Percentiles rank a stretch among this genome's conserved stretches.
These are phyloP conservation scores for Drechslerella dactyloides DNA, from an alignment of 2,329 filamentous ascomycete species.

Conservation along the genomic window DNA sequence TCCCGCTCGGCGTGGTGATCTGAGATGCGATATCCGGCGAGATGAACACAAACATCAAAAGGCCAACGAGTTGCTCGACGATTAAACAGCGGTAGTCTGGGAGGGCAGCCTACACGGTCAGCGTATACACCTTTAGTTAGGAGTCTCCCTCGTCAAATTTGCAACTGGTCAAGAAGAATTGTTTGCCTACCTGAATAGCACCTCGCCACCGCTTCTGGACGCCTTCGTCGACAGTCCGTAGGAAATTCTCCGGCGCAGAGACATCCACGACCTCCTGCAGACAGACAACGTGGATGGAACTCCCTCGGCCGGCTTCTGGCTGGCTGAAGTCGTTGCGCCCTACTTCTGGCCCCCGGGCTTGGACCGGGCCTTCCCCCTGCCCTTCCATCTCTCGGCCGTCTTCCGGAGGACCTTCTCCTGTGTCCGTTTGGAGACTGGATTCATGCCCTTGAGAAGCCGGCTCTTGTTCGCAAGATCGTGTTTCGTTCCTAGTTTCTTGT, in stretches of 20 bases:
- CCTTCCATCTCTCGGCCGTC: neutral
- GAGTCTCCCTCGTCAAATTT: neutral
- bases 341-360: neutral
- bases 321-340: neutral
- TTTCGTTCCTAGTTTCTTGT: neutral
- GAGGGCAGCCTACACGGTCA: slow-evolving; percentile 67
- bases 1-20: slow-evolving; percentile 80
- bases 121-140: slow-evolving; percentile 33
- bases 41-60: slow-evolving; percentile 84
- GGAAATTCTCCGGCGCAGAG: slow-evolving; percentile 76
- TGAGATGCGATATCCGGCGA: slow-evolving; percentile 75
- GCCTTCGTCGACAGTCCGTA: slow-evolving; percentile 76
- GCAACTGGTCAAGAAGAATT: neutral
- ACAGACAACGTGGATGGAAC: slow-evolving; percentile 80
- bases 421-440: no score
- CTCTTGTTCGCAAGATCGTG: neutral
- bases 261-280: slow-evolving; percentile 93
- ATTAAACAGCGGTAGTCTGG: slow-evolving; percentile 79
- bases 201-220: slow-evolving; percentile 80
- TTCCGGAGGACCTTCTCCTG: neutral
- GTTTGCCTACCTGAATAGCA: slow-evolving; percentile 62
- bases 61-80: slow-evolving; percentile 82
- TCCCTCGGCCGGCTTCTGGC: neutral
- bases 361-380: neutral
- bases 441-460: neutral